phyloP scores from a whole-genome alignment of 2,329 filamentous ascomycete species.

The Penicillium sp. region DNA sequence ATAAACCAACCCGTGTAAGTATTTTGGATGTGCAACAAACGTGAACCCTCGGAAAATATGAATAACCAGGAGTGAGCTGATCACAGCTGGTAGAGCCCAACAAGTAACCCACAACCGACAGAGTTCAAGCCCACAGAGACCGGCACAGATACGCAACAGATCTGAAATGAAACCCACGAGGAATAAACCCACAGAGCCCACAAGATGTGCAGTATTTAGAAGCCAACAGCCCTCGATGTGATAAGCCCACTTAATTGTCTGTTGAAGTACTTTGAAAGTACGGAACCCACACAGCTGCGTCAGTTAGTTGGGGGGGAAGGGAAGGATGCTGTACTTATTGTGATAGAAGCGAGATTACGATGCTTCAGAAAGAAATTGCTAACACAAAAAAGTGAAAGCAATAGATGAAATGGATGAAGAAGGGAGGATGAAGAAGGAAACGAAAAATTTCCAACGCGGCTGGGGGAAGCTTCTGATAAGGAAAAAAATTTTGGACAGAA shows the following conservation, averaged over 20 bases:
- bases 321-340: conserved; percentile 12
- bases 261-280: conserved; percentile 33
- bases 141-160: conserved; percentile 36
- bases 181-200: conserved; percentile 33
- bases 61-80: conserved; percentile 27
- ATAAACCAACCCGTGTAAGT: conserved; percentile 24
- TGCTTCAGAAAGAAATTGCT: conserved; percentile 7
- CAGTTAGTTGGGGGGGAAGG: conserved; percentile 22
- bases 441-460: conserved; percentile 17
- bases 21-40: conserved; percentile 22
- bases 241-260: conserved; percentile 34
- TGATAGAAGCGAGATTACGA: conserved; percentile 7
- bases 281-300: conserved; percentile 29
- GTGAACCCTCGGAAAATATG: conserved; percentile 22
- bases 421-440: conserved; percentile 19
- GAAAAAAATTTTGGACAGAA: conserved; percentile 23
- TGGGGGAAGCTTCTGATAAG: conserved; percentile 27
- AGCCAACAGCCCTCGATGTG: conserved; percentile 41
- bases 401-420: conserved; percentile 7
- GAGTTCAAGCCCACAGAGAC: conserved; percentile 42
- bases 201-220: conserved; percentile 36
- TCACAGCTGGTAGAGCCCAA: conserved; percentile 34
- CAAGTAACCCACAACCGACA: conserved; percentile 38
- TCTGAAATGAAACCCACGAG: conserved; percentile 40
- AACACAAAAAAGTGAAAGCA: conserved; percentile 13